Conservation (phyloP, 164 flowering plant genomes). For the Santalum album region DNA sequence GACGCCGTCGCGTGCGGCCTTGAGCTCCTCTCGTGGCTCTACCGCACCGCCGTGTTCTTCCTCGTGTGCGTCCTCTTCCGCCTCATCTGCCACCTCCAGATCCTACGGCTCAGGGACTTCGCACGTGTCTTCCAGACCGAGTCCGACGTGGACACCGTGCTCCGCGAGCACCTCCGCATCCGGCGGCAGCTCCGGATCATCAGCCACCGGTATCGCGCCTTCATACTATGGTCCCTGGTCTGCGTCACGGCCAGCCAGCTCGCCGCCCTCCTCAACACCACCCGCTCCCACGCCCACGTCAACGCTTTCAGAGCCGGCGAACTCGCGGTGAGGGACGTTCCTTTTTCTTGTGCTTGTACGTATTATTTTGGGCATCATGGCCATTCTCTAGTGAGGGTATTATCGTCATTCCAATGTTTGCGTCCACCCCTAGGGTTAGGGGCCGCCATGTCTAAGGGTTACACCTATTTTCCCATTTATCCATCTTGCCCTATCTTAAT, state of each 20-base stretch:
- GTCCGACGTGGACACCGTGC: constrained; percentile 57
- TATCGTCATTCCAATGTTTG: not conserved
- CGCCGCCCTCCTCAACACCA: constrained; percentile 55
- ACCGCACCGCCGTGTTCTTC: constrained; percentile 72
- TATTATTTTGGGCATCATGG: too few relatives aligned
- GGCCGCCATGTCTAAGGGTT: too few relatives aligned
- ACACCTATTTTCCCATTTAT: too few relatives aligned
- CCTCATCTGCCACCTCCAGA: constrained; percentile 81
- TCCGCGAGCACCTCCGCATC: constrained; percentile 72
- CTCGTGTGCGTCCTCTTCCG: constrained; percentile 87
- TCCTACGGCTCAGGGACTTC: constrained; percentile 75
- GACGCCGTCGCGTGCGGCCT: constrained; percentile 57
- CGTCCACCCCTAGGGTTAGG: too few relatives aligned
- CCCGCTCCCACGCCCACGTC: constrained; percentile 33
- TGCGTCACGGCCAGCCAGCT: constrained; percentile 71
- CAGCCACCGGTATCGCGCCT: constrained; percentile 73
- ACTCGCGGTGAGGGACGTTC: constrained; percentile 51
- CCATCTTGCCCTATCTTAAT: too few relatives aligned
- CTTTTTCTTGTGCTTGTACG: too few relatives aligned
- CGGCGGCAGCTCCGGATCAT: constrained; percentile 67
- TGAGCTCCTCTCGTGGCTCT: constrained; percentile 85
- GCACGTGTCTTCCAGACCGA: constrained; percentile 63
- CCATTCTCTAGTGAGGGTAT: too few relatives aligned
- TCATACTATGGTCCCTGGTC: constrained; percentile 47
- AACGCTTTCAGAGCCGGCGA: constrained; percentile 61